Conservation (phyloP, 164 flowering plant genomes). For the Tetracentron sinense region DNA sequence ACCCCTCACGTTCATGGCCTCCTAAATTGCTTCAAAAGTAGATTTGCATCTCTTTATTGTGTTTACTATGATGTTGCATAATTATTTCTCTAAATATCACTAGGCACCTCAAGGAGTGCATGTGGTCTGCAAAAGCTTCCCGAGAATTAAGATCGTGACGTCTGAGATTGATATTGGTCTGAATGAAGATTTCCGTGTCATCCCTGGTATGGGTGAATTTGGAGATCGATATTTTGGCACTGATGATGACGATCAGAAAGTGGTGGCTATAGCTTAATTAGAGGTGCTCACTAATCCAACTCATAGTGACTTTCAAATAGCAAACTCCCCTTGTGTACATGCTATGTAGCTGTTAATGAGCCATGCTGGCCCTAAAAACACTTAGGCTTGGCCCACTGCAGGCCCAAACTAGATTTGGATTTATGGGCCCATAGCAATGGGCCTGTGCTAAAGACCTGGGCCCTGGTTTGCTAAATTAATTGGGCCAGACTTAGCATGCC, state of each 20-base stretch:
- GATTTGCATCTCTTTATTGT: background rate
- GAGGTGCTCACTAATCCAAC: background rate
- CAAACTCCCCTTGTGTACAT: too few relatives aligned
- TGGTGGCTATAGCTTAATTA: constrained; percentile 5
- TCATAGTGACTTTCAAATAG: background rate
- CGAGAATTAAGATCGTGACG: constrained; percentile 88
- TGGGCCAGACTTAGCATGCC: too few relatives aligned
- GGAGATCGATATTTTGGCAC: constrained; percentile 98
- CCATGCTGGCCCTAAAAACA: too few relatives aligned
- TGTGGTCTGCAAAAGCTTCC: constrained; percentile 82
- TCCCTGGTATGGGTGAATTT: constrained; percentile 97
- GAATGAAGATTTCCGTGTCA: constrained; percentile 79
- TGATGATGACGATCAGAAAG: constrained; percentile 51
- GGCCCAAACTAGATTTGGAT: too few relatives aligned
- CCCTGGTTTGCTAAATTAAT: too few relatives aligned
- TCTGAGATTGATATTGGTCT: constrained; percentile 85
- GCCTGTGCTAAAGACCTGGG: too few relatives aligned
- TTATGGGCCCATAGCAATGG: too few relatives aligned
- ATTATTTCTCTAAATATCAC: constrained; percentile 1
- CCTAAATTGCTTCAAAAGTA: background rate
- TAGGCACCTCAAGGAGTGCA: constrained; percentile 98
- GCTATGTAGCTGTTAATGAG: too few relatives aligned
- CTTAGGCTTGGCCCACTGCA: too few relatives aligned
- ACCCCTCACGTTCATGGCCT: background rate
- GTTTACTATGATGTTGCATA: background rate